phyloP scores from a whole-genome alignment of 2,329 filamentous ascomycete species.

The Colletotrichum nymphaeae region DNA sequence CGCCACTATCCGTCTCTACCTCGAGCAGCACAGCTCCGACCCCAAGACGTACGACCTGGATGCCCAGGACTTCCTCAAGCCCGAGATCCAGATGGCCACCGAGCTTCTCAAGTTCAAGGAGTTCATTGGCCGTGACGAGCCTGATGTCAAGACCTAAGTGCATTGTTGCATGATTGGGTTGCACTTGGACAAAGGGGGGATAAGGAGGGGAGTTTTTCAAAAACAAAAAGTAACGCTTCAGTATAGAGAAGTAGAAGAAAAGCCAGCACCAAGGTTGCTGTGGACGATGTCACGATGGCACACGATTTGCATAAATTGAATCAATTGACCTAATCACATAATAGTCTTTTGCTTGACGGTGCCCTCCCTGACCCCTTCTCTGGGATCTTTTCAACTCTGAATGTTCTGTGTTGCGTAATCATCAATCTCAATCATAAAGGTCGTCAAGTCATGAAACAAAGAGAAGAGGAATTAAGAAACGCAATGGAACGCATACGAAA shows the following conservation, averaged over 20 bases:
- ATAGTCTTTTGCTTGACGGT: not conserved
- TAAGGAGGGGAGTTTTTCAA: not conserved
- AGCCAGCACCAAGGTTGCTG: slow-evolving; percentile 12
- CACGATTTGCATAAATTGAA: slow-evolving; percentile 35
- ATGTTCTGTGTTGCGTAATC: not conserved
- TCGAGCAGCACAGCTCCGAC: slow-evolving; percentile 94
- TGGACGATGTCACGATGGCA: slow-evolving; percentile 35
- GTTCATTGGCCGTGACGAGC: slow-evolving; percentile 90
- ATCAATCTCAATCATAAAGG: not conserved
- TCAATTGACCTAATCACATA: slow-evolving; percentile 27
- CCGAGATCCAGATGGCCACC: slow-evolving; percentile 87
- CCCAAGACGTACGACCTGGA: slow-evolving; percentile 81
- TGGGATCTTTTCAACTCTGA: not conserved
- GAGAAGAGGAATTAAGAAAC: not conserved
- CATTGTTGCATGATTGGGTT: not conserved
- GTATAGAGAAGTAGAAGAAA: slow-evolving; percentile 27
- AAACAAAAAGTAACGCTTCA: slow-evolving; percentile 25
- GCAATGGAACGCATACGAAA: not conserved
- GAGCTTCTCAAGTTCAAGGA: slow-evolving; percentile 92
- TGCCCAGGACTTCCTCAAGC: slow-evolving; percentile 93
- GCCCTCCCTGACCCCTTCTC: not conserved
- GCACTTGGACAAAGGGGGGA: not conserved
- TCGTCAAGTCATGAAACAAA: not conserved
- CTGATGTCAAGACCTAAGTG: slow-evolving; percentile 91
- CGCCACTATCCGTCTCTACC: slow-evolving; percentile 95